Base-by-base conservation (phyloP, 106 monocot genomes). In the Dendrobium officinale region DNA sequence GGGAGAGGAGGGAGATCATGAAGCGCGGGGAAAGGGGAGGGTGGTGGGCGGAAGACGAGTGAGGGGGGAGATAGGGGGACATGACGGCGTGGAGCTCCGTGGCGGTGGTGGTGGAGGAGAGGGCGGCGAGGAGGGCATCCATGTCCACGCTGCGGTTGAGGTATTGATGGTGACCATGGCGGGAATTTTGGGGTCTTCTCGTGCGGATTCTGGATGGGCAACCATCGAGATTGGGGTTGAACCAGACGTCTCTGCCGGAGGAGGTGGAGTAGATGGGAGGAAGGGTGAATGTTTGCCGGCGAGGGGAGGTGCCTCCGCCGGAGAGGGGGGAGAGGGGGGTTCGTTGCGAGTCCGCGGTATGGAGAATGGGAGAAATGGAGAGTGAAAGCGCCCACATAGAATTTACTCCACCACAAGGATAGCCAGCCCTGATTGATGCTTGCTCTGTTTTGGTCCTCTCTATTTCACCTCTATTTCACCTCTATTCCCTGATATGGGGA, bases 1-100 rank as follows among this genome's bases (percentile, higher is more conserved):
- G 86, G 51, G 95, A 89, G 64, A 99, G 95, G 83, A 99, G 81
- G 26, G 91, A 83, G 67, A 88, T 79, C 84, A 99, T 88, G 92
- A 99, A 93, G 44, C 99, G 95, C 20, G 64, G 80, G 77, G 99
- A 95, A 67, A 95, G 87, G 5, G 16, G 75, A 29, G 48, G 82
- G 45, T n/a, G 54, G 75, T 27, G 3, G 45, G 44, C 19, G 75
- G 48, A 24, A 8, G 37, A 72, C 13, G 51, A 51, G 42, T 18
- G 4, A 4, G 80, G 74, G 73, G 22, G 58, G 31, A 81, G 45
- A 80, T 80, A 96, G 20, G 90, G 92, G 59, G 92, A 92, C 90
- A 96, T 90, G 74, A 91, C 79, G 55, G 88, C 42, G 82, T 83
- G 79, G 80, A 99, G 91, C 76, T 95, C 83, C 24, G 82, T 77